These are phyloP conservation scores for Salvia hispanica DNA, from an alignment of 257 asterid genomes.

Conservation along the genomic window DNA sequence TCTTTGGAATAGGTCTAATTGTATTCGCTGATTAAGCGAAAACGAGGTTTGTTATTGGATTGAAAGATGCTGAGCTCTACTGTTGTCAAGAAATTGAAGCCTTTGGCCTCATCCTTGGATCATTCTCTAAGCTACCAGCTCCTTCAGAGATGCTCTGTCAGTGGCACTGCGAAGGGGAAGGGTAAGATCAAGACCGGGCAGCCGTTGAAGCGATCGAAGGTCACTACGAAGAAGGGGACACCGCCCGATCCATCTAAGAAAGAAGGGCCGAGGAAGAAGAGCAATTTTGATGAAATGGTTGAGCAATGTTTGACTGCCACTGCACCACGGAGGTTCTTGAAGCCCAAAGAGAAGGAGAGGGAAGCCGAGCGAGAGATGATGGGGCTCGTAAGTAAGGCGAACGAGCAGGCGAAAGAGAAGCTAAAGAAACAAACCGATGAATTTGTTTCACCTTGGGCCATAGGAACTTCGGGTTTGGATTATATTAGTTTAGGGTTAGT, in stretches of 20 bases:
- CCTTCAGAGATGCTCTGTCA: constrained; percentile 75
- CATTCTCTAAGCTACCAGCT: constrained; percentile 49
- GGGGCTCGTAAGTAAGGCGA: constrained; percentile 71
- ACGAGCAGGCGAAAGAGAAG: constrained; percentile 61
- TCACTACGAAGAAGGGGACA: constrained; percentile 62
- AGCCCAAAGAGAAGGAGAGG: constrained; percentile 68
- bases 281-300: constrained; percentile 59
- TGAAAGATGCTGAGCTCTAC: constrained; percentile 43
- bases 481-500: constrained; percentile 70
- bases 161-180: constrained; percentile 93
- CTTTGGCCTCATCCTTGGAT: constrained; percentile 46
- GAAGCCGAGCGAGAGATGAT: constrained; percentile 77
- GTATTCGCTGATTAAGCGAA: constrained; percentile 3
- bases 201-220: constrained; percentile 62
- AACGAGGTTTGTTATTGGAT: background rate
- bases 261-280: constrained; percentile 62
- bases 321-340: constrained; percentile 68
- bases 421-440: constrained; percentile 55
- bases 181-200: constrained; percentile 64
- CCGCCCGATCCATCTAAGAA: constrained; percentile 32
- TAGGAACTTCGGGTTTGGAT: constrained; percentile 90
- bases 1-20: constrained; percentile 22
- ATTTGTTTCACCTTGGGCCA: constrained; percentile 49
- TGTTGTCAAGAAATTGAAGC: constrained; percentile 48
- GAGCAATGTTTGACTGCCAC: constrained; percentile 68